Conservation (phyloP, 2,329 filamentous ascomycete species). For the Xylariaceae sp. region DNA sequence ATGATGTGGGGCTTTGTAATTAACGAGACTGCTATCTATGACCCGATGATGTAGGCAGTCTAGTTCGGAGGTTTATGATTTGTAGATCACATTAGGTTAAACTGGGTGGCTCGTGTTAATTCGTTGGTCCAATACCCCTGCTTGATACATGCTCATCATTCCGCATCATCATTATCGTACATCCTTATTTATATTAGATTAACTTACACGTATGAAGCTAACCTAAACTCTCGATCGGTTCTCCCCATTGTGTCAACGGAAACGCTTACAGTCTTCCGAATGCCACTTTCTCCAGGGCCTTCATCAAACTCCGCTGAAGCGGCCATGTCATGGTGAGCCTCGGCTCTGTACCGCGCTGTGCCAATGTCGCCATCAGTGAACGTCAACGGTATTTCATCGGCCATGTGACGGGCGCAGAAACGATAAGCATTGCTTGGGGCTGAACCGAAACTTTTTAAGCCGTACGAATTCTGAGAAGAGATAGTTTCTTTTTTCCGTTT, state of each 20-base stretch:
- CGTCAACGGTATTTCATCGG: background rate
- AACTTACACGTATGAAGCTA: no score
- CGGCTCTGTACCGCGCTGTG: background rate
- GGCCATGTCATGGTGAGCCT: background rate
- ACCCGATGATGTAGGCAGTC: no score
- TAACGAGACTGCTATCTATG: no score
- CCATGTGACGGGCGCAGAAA: background rate
- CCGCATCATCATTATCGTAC: no score
- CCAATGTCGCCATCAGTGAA: background rate
- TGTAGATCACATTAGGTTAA: no score
- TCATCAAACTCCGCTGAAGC: background rate
- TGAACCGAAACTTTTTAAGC: background rate
- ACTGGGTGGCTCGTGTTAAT: no score
- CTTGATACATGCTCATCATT: no score
- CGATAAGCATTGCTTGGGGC: background rate
- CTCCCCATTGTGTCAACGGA: background rate
- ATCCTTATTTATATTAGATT: no score
- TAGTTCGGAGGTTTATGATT: no score
- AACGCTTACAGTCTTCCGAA: background rate
- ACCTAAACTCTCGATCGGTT: background rate
- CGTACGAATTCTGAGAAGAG: background rate
- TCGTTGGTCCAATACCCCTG: no score
- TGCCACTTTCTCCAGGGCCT: background rate
- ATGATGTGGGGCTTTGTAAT: no score
- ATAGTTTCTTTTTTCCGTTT: background rate